These are phyloP conservation scores for Flaveria robusta DNA, from an alignment of 129 eudicot genomes.

Conservation along the genomic window DNA sequence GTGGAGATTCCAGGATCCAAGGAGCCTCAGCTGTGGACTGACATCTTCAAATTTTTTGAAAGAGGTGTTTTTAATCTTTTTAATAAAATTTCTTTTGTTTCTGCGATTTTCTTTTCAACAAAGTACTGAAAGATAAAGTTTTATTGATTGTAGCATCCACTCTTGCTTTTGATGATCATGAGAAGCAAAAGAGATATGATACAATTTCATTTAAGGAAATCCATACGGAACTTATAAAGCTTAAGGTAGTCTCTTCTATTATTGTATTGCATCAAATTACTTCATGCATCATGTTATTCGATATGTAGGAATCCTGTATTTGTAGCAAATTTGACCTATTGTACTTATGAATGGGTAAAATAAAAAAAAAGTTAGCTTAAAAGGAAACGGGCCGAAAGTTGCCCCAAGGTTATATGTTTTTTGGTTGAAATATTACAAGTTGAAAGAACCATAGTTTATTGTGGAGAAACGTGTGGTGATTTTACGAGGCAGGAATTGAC, in stretches of 20 bases:
- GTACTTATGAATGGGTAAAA: background rate
- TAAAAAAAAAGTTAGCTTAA: background rate
- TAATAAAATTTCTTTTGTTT: background rate
- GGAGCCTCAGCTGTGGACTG: constrained; percentile 93
- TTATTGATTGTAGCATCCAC: constrained; percentile 66
- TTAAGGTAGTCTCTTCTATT: constrained; percentile 56
- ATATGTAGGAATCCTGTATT: background rate
- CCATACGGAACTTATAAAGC: constrained; percentile 54
- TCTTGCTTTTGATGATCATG: constrained; percentile 66
- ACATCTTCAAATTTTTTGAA: constrained; percentile 65
- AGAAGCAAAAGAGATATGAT: constrained; percentile 66
- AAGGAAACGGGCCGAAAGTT: background rate
- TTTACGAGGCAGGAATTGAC: constrained; percentile 80
- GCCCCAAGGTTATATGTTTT: background rate
- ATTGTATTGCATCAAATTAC: background rate
- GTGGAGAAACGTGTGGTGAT: constrained; percentile 37
- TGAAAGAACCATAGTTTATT: constrained; percentile 36
- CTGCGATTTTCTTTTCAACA: background rate
- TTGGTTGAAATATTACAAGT: constrained; percentile 18
- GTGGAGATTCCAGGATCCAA: constrained; percentile 88
- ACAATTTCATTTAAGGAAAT: constrained; percentile 71
- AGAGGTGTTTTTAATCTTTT: constrained; percentile 53
- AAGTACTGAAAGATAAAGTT: constrained; percentile 20
- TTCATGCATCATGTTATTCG: background rate
- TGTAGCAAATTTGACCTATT: background rate